Base-by-base conservation (phyloP, 768 basidiomycete genomes). In the Vishniacozyma victoriae region DNA sequence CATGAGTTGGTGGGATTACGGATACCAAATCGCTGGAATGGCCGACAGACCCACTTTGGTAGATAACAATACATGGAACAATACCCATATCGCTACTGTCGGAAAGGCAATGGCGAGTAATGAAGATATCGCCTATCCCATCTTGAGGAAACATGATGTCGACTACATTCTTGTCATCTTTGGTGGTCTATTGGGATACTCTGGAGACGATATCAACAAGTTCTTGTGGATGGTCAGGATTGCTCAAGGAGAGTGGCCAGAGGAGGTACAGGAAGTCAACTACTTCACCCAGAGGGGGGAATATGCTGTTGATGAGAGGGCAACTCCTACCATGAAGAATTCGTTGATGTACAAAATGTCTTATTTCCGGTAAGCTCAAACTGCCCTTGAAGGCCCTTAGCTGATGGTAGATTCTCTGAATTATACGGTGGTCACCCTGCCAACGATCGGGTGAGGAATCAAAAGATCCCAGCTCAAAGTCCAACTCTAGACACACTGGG, bases 1-100 rank as follows among this genome's bases (percentile, higher is more conserved):
- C 20, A 92, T 93, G 90, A 88, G 86, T 52, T 99, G 95, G 95
- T 97, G 95, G 95, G 95, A 97, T 75, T 99, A 97, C 59, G 95
- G 93, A 23, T 97, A 99, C 70, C 93, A 97, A 73, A 96, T 97
- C 65, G 95, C 95, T 33, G 95, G 95, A 33, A 95, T 97, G 87
- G 92, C 95, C 19, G 91, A 97, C 74, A 77, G 93, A 37, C 84
- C 90, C 13, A 97, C 93, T 1, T 75, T 97, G 58, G 93, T 97
- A 16, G 93, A 99, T 73, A 97, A 99, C 75, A 96, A 97, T 70
- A 99, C 95, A 0, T 97, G 95, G 95, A 97, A 99, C 74, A 97
- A 97, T 75, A 99, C 92, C 35, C 92, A 95, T 71, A 97, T 97
- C 55, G 95, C 95, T 1, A 99, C 93, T 15, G 95, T 99, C 48